phyloP scores from a whole-genome alignment of 2,329 filamentous ascomycete genomes.

The Neospermospora avenae region DNA sequence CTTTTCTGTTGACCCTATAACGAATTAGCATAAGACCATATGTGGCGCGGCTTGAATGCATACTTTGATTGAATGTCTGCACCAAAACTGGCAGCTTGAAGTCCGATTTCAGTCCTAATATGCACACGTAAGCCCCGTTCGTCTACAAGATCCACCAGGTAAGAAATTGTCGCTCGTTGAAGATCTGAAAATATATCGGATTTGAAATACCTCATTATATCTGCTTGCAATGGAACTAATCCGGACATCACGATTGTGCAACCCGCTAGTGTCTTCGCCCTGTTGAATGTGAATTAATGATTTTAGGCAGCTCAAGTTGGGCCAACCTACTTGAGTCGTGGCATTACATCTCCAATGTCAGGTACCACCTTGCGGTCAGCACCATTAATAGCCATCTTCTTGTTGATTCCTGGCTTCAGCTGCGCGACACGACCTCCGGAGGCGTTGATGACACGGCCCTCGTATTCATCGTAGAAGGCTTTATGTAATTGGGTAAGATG shows the following conservation, averaged over 20 bases:
- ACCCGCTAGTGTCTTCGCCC: conserved; percentile 64
- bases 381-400: conserved; percentile 40
- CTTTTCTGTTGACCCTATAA: conserved; percentile 53
- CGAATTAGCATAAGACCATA: neutral
- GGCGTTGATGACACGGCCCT: conserved; percentile 44
- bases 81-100: conserved; percentile 85
- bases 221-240: conserved; percentile 77
- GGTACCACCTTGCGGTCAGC: conserved; percentile 63
- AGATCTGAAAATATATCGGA: conserved; percentile 8
- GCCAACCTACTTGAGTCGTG: conserved; percentile 61
- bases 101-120: conserved; percentile 72
- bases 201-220: conserved; percentile 56
- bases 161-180: neutral
- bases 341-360: conserved; percentile 82
- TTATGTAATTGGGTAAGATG: conserved; percentile 74
- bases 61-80: conserved; percentile 53
- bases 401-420: conserved; percentile 37
- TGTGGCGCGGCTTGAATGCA: neutral
- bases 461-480: conserved; percentile 81
- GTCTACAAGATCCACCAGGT: neutral
- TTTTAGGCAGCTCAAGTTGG: neutral
- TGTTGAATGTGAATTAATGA: conserved; percentile 25
- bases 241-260: conserved; percentile 85
- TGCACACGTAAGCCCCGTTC: neutral
- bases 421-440: conserved; percentile 41